These are phyloP conservation scores for Salvia hispanica DNA, from an alignment of 257 asterid species.

Conservation along the genomic window DNA sequence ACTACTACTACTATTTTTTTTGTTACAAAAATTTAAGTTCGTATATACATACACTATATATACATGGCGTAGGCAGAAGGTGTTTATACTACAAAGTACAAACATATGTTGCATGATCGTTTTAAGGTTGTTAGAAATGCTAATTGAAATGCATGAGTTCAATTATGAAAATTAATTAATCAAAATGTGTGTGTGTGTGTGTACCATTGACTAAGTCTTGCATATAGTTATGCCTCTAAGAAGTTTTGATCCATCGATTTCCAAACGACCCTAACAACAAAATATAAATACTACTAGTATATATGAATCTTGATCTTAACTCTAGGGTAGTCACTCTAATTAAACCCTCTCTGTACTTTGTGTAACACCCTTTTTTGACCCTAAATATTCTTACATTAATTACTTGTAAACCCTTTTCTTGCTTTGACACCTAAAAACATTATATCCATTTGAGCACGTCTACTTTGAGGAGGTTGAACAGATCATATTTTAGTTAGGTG, in stretches of 20 bases:
- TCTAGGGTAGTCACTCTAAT: conserved; percentile 36
- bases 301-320: background rate
- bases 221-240: conserved; percentile 33
- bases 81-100: background rate
- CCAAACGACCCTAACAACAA: no score
- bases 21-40: no score
- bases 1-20: no score
- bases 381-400: no score
- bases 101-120: background rate
- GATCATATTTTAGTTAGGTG: conserved; percentile 49
- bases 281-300: no score
- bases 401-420: background rate
- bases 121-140: background rate
- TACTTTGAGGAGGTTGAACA: conserved; percentile 53
- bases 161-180: background rate
- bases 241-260: conserved; percentile 28
- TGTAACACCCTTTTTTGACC: conserved; percentile 21
- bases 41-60: no score
- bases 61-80: no score
- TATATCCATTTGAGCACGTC: conserved; percentile 45
- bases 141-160: background rate
- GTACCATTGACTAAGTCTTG: conserved; percentile 16
- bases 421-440: conserved; percentile 12
- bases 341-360: conserved; percentile 20
- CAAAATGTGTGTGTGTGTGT: background rate